These are phyloP conservation scores for Yamadazyma sp. DNA, from an alignment of 805 yeast species.

Conservation along the genomic window DNA sequence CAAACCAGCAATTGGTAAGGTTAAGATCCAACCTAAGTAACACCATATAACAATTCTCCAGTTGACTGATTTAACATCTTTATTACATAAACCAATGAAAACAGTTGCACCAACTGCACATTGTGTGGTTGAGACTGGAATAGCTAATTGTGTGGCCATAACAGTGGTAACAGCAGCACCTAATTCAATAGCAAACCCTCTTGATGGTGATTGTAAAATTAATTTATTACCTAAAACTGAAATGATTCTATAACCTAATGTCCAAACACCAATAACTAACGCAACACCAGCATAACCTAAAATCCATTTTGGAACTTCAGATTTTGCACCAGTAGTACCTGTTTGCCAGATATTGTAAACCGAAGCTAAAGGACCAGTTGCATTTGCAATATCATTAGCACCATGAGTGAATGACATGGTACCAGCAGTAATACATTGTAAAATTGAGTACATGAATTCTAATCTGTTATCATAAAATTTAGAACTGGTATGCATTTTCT, in stretches of 20 bases:
- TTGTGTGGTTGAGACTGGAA: constrained; percentile 78
- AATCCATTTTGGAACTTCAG: constrained; percentile 71
- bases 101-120: constrained; percentile 78
- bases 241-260: constrained; percentile 70
- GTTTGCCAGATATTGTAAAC: constrained; percentile 60
- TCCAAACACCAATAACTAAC: constrained; percentile 67
- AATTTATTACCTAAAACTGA: constrained; percentile 68
- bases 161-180: constrained; percentile 77
- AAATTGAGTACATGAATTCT: constrained; percentile 63
- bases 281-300: constrained; percentile 65
- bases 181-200: constrained; percentile 74
- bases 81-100: constrained; percentile 70
- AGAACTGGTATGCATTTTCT: constrained; percentile 52
- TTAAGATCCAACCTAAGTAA: constrained; percentile 68
- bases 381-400: constrained; percentile 75
- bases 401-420: constrained; percentile 85
- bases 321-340: constrained; percentile 42
- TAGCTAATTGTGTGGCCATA: constrained; percentile 68
- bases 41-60: constrained; percentile 78
- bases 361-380: constrained; percentile 72
- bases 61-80: constrained; percentile 59
- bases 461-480: constrained; percentile 68
- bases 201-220: constrained; percentile 72
- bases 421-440: constrained; percentile 71
- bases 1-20: constrained; percentile 71